phyloP scores from a whole-genome alignment of 768 basidiomycete species.

The Auricularia sp. region DNA sequence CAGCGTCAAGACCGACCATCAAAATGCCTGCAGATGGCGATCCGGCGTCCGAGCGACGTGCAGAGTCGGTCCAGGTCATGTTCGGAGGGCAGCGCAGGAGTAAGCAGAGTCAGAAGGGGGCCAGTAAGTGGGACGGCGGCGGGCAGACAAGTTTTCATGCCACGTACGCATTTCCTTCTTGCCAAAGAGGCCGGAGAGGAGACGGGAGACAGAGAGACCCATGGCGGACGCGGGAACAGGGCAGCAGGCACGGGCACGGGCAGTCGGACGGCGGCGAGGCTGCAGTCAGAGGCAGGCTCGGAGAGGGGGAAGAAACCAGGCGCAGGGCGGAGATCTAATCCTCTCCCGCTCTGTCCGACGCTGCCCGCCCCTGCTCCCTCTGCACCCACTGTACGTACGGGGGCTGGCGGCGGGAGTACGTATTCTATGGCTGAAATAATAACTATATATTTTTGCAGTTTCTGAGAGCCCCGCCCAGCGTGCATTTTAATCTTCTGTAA shows the following conservation, averaged over 20 bases:
- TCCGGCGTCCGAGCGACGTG: not conserved
- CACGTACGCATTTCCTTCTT: constrained; percentile 99
- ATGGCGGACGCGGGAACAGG: not conserved
- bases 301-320: not conserved
- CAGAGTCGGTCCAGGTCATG: not conserved
- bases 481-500: too few species aligned
- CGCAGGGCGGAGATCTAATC: too few species aligned
- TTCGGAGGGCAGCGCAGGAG: not conserved
- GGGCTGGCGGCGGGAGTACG: too few species aligned
- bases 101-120: too few species aligned
- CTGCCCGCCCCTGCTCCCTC: too few species aligned
- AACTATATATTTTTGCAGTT: too few species aligned
- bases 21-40: constrained; percentile 67
- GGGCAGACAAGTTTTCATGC: constrained; percentile 1
- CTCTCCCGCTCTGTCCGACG: too few species aligned
- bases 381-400: too few species aligned
- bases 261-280: not conserved
- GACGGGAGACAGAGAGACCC: constrained; percentile 1
- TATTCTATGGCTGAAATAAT: too few species aligned
- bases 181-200: constrained; percentile 82
- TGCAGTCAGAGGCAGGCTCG: not conserved
- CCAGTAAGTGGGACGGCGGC: too few species aligned
- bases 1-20: constrained; percentile 99
- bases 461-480: too few species aligned
- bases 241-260: not conserved